Base-by-base conservation (phyloP, 2,329 filamentous ascomycete genomes). In the Scortechinia acanthostroma region DNA sequence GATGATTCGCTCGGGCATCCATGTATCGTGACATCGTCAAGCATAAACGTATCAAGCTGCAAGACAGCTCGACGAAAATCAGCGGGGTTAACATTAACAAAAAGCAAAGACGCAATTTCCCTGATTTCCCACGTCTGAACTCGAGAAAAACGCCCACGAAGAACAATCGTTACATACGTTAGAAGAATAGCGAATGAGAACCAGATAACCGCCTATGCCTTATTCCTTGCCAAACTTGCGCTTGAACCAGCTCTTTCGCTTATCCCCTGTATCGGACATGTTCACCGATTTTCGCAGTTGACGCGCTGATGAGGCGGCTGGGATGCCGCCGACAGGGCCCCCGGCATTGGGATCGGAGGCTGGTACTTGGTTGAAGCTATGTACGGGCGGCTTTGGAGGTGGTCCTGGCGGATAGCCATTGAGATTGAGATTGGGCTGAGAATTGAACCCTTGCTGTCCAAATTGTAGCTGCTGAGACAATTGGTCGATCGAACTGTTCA, bases 241-340 rank as follows among this genome's bases (percentile, higher is more conserved):
- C 35, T 40, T 40, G 17, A 40, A 40, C 35, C 35, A 40, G 35
- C 35, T 40, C 35, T 40, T 40, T 6, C 35, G 35, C 35, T 40
- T 40, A 19, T 40, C 17, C 10, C 25, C n/a, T 10, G 25, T n/a
- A 6, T 40, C 35, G 17, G 35, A 40, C 6, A 6, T 17, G 17
- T 40, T 40, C 35, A 17, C 17, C 17, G 10, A 13, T 17, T 40
- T 40, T 13, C 35, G 35, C 17, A 40, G 35, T 15, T 40, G 44
- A 48, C 23, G 48, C 48, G 53, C 17, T 47, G 40, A 19, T 17
- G 35, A 13, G 6, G 35, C 35, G 20, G 35, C 35, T 40, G 14
- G 35, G 13, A 10, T 6, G 6, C 17, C 10, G 17, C 10, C 10
- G 6, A 40, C 35, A 10, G 35, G 35, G 6, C 17, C 17, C 35